Evolutionary conservation across 2,329 filamentous ascomycete genomes (phyloP).

Genomic region (Daldinia eschscholtzii): DNA sequence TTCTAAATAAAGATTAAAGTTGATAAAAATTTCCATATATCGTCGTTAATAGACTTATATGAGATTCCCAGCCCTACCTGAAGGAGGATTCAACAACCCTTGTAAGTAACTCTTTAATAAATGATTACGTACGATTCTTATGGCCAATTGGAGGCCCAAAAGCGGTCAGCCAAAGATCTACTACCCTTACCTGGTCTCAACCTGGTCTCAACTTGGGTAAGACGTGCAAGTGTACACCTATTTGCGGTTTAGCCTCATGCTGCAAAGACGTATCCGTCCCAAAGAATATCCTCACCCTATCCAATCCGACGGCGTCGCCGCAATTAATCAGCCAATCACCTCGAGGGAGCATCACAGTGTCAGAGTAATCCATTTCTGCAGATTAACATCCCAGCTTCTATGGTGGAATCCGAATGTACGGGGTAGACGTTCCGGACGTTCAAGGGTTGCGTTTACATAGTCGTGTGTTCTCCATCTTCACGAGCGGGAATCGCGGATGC

Average conservation of each 20-base stretch:
- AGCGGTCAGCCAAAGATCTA: slow-evolving; percentile 9
- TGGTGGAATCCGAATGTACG: background rate
- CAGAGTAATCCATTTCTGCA: background rate
- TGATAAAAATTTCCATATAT: background rate
- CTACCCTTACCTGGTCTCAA: background rate
- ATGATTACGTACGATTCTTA: slow-evolving; percentile 8
- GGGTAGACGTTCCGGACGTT: background rate
- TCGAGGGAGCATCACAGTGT: background rate
- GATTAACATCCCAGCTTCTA: background rate
- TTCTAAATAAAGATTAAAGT: slow-evolving; percentile 15
- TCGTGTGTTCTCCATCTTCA: background rate
- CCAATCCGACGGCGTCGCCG: slow-evolving; percentile 15
- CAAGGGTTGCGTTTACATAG: background rate
- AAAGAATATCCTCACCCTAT: background rate
- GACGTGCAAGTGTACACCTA: slow-evolving; percentile 1
- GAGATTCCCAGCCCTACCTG: slow-evolving; percentile 9
- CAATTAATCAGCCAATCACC: background rate
- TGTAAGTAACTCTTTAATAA: background rate
- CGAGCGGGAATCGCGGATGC: background rate
- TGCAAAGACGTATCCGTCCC: slow-evolving; percentile 9
- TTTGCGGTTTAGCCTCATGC: slow-evolving; percentile 12
- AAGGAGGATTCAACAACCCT: slow-evolving; percentile 13
- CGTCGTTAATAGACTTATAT: background rate
- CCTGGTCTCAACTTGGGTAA: background rate
- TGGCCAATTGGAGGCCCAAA: slow-evolving; percentile 14